Evolutionary conservation across 768 basidiomycete species (phyloP).

Genomic region (Cubamyces lactineus): DNA sequence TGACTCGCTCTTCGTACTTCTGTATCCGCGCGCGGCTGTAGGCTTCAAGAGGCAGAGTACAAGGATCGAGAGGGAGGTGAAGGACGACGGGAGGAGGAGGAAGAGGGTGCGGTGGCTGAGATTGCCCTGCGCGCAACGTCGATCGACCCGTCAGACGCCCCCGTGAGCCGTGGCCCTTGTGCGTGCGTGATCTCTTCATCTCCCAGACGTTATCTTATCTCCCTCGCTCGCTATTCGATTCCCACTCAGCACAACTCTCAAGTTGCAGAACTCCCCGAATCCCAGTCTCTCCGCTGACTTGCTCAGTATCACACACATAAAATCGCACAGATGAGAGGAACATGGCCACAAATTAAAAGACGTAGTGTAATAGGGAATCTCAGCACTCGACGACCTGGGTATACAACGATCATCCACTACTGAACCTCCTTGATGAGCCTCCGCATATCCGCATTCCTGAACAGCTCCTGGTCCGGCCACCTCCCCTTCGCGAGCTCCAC

Average conservation of each 20-base stretch:
- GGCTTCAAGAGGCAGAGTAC: not conserved
- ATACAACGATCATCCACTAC: too few species aligned
- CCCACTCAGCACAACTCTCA: not conserved
- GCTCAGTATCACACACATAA: too few species aligned
- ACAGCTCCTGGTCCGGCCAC: slow-evolving; percentile 46
- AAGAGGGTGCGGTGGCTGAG: slow-evolving; percentile 16
- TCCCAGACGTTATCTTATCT: slow-evolving; percentile 8
- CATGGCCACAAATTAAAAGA: too few species aligned
- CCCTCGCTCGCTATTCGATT: not conserved
- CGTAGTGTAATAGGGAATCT: too few species aligned
- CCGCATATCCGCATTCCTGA: slow-evolving; percentile 32
- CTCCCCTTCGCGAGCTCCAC: slow-evolving; percentile 52
- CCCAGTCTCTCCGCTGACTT: too few species aligned
- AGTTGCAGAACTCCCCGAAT: too few species aligned
- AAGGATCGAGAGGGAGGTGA: not conserved
- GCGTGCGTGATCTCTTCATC: not conserved
- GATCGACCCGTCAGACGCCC: slow-evolving; percentile 12
- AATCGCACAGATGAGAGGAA: too few species aligned
- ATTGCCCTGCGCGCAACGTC: slow-evolving; percentile 18
- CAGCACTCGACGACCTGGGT: too few species aligned
- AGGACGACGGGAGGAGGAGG: not conserved
- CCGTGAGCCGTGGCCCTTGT: not conserved
- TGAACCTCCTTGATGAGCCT: slow-evolving; percentile 20
- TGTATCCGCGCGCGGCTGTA: not conserved
- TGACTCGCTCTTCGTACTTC: not conserved